phyloP scores from a whole-genome alignment of 257 asterid species.

The Penstemon barbatus region DNA sequence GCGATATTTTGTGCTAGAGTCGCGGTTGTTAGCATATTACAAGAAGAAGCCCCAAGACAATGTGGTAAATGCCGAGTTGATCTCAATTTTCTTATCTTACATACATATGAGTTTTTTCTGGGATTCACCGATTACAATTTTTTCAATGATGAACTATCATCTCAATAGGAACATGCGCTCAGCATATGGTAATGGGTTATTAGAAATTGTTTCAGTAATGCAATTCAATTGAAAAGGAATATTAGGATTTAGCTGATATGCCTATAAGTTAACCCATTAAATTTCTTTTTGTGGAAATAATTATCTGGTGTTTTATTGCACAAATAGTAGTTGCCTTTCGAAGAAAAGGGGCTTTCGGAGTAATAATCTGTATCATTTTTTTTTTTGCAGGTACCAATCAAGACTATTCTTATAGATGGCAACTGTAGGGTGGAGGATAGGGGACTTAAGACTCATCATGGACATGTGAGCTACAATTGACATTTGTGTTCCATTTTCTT shows the following conservation, averaged over 20 bases:
- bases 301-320: conserved; percentile 10
- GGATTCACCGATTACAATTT: conserved; percentile 19
- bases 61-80: conserved; percentile 52
- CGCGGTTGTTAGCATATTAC: conserved; percentile 87
- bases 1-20: conserved; percentile 94
- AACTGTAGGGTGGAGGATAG: conserved; percentile 98
- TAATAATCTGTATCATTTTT: conserved; percentile 14
- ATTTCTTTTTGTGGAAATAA: conserved; percentile 12
- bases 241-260: conserved; percentile 26
- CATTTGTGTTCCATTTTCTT: conserved; percentile 13
- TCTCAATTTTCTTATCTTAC: neutral
- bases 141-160: neutral
- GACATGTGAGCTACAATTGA: conserved; percentile 70
- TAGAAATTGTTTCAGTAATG: conserved; percentile 5
- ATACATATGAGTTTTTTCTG: conserved; percentile 2
- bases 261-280: conserved; percentile 8
- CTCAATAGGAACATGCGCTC: conserved; percentile 12
- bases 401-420: conserved; percentile 91
- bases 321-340: neutral
- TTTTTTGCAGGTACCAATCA: conserved; percentile 72
- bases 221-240: conserved; percentile 25
- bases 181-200: conserved; percentile 9
- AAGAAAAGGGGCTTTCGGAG: neutral
- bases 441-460: conserved; percentile 97
- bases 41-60: conserved; percentile 95